Conservation (phyloP, 1,139 yeast genomes). For the Diutina neorugosa region DNA sequence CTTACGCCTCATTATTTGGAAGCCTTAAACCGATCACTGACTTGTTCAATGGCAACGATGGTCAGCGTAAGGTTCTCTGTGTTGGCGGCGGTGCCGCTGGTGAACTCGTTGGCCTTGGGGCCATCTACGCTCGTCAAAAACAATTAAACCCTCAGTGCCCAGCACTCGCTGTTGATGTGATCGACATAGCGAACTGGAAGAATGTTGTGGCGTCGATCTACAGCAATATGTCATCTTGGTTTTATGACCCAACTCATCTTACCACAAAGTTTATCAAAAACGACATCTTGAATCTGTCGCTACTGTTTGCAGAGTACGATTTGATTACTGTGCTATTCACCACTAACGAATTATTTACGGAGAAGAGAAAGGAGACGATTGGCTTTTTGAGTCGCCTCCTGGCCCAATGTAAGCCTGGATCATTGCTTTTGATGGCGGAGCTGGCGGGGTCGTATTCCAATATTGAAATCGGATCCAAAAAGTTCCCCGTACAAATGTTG, state of each 20-base stretch:
- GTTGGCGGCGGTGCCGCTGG: constrained; percentile 91
- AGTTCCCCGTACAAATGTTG: constrained; percentile 72
- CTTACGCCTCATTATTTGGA: constrained; percentile 56
- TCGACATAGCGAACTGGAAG: constrained; percentile 77
- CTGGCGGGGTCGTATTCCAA: constrained; percentile 88
- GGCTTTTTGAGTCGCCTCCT: constrained; percentile 43
- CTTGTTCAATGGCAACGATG: constrained; percentile 15
- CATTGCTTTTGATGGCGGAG: constrained; percentile 59
- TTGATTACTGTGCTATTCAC: constrained; percentile 71
- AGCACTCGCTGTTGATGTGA: constrained; percentile 34
- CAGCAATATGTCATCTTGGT: constrained; percentile 40
- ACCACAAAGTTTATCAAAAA: constrained; percentile 33
- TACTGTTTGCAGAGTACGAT: constrained; percentile 13
- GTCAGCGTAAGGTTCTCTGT: constrained; percentile 34
- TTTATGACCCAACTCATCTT: constrained; percentile 27
- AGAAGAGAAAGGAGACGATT: constrained; percentile 50
- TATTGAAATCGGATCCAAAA: constrained; percentile 60
- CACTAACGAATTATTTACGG: constrained; percentile 73
- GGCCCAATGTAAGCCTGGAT: constrained; percentile 36
- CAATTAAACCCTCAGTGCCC: constrained; percentile 23
- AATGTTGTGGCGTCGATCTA: constrained; percentile 32
- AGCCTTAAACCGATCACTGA: constrained; percentile 31
- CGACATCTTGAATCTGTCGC: constrained; percentile 29
- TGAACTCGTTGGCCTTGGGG: constrained; percentile 59
- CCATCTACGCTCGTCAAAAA: constrained; percentile 42